These are phyloP conservation scores for Gyrodon lividus DNA, from an alignment of 768 basidiomycete genomes.

Conservation along the genomic window DNA sequence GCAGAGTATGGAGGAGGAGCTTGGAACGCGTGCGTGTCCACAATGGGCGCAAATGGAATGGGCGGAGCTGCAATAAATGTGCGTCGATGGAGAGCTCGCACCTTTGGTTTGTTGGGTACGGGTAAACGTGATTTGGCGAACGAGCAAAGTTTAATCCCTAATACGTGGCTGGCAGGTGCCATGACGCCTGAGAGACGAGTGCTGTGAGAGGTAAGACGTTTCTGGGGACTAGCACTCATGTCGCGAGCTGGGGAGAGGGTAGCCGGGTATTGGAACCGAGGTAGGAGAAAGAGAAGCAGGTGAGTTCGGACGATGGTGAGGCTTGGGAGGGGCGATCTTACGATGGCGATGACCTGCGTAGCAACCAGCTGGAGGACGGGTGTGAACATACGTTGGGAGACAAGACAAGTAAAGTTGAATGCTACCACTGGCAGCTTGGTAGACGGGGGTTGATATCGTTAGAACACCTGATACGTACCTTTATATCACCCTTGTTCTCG, in stretches of 20 bases:
- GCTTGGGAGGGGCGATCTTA: not conserved
- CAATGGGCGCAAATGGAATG: slow-evolving; percentile 27
- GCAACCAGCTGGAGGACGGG: not conserved
- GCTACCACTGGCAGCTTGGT: too few relatives aligned
- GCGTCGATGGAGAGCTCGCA: slow-evolving; percentile 7
- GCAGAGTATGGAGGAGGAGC: slow-evolving; percentile 25
- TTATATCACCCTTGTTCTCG: slow-evolving; percentile 7
- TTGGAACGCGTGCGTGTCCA: slow-evolving; percentile 26
- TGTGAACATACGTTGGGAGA: slow-evolving; percentile 2
- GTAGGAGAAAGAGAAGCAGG: slow-evolving; percentile 1
- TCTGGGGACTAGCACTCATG: slow-evolving; percentile 12
- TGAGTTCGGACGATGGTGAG: not conserved
- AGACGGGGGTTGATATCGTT: not conserved
- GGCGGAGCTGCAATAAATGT: slow-evolving; percentile 16
- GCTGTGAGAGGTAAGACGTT: not conserved
- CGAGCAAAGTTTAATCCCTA: slow-evolving; percentile 18
- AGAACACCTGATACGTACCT: not conserved
- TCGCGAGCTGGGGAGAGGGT: not conserved
- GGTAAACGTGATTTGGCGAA: slow-evolving; percentile 28
- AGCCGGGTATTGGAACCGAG: slow-evolving; percentile 7
- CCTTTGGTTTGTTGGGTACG: slow-evolving; percentile 15
- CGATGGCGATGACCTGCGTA: not conserved
- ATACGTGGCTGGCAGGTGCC: slow-evolving; percentile 9
- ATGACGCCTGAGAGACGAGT: not conserved
- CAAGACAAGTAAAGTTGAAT: not conserved